Conservation (phyloP, 1,284 basidiomycete species). For the Ganoderma meredithae region DNA sequence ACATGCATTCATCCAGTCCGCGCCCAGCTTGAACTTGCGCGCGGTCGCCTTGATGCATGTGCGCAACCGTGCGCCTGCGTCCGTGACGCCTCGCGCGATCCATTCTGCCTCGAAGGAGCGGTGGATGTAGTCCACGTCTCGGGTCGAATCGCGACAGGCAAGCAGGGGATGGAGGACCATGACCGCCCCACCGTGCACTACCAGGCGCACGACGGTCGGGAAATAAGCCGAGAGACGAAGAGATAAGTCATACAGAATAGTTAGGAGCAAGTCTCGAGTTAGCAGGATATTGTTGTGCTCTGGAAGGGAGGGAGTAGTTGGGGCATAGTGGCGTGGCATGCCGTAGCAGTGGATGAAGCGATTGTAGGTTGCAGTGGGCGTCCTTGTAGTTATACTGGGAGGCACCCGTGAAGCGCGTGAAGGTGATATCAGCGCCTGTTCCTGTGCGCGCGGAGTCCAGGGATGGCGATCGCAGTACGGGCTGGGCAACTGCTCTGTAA, state of each 20-base stretch:
- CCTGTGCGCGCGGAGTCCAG: background rate
- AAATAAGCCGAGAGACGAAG: constrained; percentile 51
- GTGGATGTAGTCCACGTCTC: constrained; percentile 70
- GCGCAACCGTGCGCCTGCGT: constrained; percentile 59
- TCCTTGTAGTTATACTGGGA: background rate
- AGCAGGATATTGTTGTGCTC: constrained; percentile 47
- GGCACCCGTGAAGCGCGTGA: background rate
- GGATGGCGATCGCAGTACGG: background rate
- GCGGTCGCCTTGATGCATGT: constrained; percentile 65
- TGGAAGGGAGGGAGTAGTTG: constrained; percentile 8
- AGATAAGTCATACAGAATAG: constrained; percentile 60
- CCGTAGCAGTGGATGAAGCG: background rate
- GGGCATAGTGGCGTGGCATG: background rate
- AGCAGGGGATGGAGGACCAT: constrained; percentile 65
- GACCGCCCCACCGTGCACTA: constrained; percentile 71
- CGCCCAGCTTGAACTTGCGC: constrained; percentile 53
- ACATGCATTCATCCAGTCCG: constrained; percentile 78
- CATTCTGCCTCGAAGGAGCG: constrained; percentile 65
- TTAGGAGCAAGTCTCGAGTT: constrained; percentile 44
- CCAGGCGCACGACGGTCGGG: constrained; percentile 56
- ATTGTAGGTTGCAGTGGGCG: background rate
- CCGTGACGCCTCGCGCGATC: constrained; percentile 50
- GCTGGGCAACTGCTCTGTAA: background rate
- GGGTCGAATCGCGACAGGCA: constrained; percentile 56
- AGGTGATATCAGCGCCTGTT: constrained; percentile 2